Evolutionary conservation across 192 early-diverging fungal species (phyloP), one percentile per base, ranked within the genome.

Genomic region (Rhizoclosmatium globosum): DNA sequence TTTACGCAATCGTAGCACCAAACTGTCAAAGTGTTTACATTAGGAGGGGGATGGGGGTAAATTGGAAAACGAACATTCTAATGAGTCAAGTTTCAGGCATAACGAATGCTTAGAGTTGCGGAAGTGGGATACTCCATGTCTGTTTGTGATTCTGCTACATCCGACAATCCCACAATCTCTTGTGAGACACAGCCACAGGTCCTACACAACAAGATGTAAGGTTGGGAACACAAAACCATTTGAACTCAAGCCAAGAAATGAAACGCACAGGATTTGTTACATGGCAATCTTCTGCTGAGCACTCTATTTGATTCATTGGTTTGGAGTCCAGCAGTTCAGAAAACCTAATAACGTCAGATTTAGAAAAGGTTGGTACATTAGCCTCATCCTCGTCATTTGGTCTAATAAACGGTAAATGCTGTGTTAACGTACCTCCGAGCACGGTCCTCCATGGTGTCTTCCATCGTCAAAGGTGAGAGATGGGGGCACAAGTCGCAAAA

Each of bases 1-100:
- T 62, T 62, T 7, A 9, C 9, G 60, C 60, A 62, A 31, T 62
- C 38, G 23, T 62, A 62, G 23, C 60, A 62, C 60, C 60, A 62
- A 39, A 62, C 60, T 62, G 38, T 62, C 53, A n/a, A n/a, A 56
- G 19, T 1, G 0, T 62, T 62, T 9, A 39, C 21, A 62, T 39
- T 62, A 62, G 7, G 23, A 62, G 0, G 1, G 21, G 21, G 7
- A 1, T 19, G 50, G 6, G 50, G 9, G 9, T 13, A 53, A 53
- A 17, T 17, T 7, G 6, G 50, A 0, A 53, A 53, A 53, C 6
- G 17, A 53, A 62, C 60, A 62, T 62, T 62, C 60, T 19, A 62
- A 21, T 4, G 60, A 62, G 21, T 62, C 60, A 7, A 62, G 60
- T 23, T 62, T 62, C 15, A 62, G 7, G 7, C 21, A 19, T 7